Evolutionary conservation across 768 basidiomycete species (phyloP).

Genomic region (Psilocybe subaeruginosa): DNA sequence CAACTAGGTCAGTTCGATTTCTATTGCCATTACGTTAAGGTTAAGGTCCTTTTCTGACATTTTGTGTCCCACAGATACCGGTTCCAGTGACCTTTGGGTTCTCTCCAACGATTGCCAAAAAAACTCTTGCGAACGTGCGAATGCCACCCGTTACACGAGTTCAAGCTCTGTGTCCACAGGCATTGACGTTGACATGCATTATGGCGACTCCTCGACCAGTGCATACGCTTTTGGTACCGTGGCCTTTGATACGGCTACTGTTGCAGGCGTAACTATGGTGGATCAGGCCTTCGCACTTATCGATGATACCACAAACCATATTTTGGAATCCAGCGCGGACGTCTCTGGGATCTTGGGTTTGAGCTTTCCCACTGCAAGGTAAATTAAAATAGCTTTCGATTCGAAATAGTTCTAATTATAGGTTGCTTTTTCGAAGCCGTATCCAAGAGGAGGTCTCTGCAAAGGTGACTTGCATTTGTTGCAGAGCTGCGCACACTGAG

Average conservation of each 20-base stretch:
- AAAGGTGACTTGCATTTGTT: background rate
- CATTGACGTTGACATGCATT: constrained; percentile 43
- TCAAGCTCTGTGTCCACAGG: constrained; percentile 39
- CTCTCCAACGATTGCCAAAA: constrained; percentile 50
- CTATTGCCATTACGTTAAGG: background rate
- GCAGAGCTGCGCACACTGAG: background rate
- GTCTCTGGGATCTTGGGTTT: constrained; percentile 69
- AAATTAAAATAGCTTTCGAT: background rate
- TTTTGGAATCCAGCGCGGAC: constrained; percentile 45
- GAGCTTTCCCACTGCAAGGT: constrained; percentile 72
- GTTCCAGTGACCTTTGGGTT: constrained; percentile 75
- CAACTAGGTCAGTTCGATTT: constrained; percentile 29
- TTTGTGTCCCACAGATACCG: constrained; percentile 52
- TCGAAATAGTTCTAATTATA: background rate
- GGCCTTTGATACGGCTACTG: constrained; percentile 51
- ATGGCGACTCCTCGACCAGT: constrained; percentile 71
- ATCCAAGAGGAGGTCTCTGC: constrained; percentile 18
- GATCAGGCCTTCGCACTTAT: constrained; percentile 61
- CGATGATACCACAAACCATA: constrained; percentile 59
- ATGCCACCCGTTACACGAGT: constrained; percentile 45
- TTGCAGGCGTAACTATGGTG: constrained; percentile 54
- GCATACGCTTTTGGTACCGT: constrained; percentile 62
- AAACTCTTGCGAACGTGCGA: constrained; percentile 39
- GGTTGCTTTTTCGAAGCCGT: constrained; percentile 11
- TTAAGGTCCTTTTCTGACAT: constrained; percentile 1